Percentiles rank a stretch among this genome's conserved stretches.
These are phyloP conservation scores for Chaetomium globosum DNA, from an alignment of 2,329 filamentous ascomycete species.

Conservation along the genomic window DNA sequence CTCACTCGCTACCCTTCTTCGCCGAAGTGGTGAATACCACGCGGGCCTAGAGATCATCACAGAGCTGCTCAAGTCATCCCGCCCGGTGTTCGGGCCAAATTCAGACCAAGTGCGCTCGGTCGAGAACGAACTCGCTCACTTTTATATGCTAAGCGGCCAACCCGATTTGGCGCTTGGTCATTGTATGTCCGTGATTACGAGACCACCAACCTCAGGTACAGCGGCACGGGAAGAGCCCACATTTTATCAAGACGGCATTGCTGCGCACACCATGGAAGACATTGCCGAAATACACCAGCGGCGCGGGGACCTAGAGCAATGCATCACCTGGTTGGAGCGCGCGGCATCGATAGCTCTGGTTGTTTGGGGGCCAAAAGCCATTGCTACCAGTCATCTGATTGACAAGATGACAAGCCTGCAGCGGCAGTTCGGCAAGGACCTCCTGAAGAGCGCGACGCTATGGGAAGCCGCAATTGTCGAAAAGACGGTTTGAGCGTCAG, in stretches of 20 bases:
- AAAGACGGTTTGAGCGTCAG: background rate
- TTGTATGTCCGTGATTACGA: slow-evolving; percentile 36
- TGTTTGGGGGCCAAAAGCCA: slow-evolving; percentile 33
- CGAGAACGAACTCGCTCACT: slow-evolving; percentile 36
- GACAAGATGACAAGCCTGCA: slow-evolving; percentile 36
- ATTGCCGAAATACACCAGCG: slow-evolving; percentile 37
- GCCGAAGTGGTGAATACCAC: slow-evolving; percentile 36
- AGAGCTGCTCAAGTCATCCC: slow-evolving; percentile 33
- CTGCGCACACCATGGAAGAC: slow-evolving; percentile 37
- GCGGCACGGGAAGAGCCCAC: slow-evolving; percentile 9
- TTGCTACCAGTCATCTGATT: slow-evolving; percentile 36
- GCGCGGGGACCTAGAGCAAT: slow-evolving; percentile 34
- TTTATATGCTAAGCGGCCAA: slow-evolving; percentile 35
- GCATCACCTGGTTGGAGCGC: slow-evolving; percentile 35
- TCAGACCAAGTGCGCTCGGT: slow-evolving; percentile 34
- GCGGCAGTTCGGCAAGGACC: slow-evolving; percentile 33
- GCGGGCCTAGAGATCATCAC: slow-evolving; percentile 34
- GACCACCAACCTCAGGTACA: slow-evolving; percentile 15
- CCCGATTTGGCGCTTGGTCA: slow-evolving; percentile 33
- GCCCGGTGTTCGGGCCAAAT: slow-evolving; percentile 32
- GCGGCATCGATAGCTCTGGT: slow-evolving; percentile 33
- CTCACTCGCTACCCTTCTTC: slow-evolving; percentile 36
- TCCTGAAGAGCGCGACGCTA: slow-evolving; percentile 32
- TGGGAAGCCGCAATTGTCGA: slow-evolving; percentile 32
- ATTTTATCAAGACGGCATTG: slow-evolving; percentile 35